Base-by-base conservation (phyloP, 2,329 filamentous ascomycete species). In the Phyllosticta citribraziliensis region DNA sequence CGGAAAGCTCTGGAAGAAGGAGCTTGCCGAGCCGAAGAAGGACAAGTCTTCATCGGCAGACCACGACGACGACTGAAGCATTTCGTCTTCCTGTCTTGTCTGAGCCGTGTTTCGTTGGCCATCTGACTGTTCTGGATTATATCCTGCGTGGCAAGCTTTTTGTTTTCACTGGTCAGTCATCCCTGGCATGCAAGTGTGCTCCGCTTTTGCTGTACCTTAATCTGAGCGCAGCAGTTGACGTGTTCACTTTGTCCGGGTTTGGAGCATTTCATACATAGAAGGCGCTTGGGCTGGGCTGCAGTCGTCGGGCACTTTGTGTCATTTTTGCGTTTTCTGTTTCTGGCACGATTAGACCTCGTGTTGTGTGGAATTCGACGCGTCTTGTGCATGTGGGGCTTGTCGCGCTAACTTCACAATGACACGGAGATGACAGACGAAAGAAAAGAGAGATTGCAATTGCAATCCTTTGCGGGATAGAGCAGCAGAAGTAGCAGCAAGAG, bases 1-100 rank as follows among this genome's bases (percentile, higher is more conserved):
- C 64, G 94, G 89, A 74, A 83, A 80, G 47, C 65, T 85, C 65
- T 94, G 90, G 85, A 87, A 87, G 66, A 79, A 84, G 67, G 78
- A 84, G 66, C 72, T 88, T 58, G 72, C 76, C 64, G 78, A 82
- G 76, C 81, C 84, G 66, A 78, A 81, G 30, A 77, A 80, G 68
- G 81, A 82, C 24, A 70, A 73, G 52, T 68, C 72, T 59, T 65
- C 65, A 51, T 27, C 20, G 12, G 20, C 17, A 12, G 17, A 52
- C 51, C 19, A 53, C 52, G 52, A 22, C 9, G 52, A 53, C 19
- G 52, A 53, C 6, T 47, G n/a, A n/a, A n/a, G 12, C 17, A 47
- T 17, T n/a, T 11, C 40, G n/a, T n/a, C 40, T 47, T 47, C 17
- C 40, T 8, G 52, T 24, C 20, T 25, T 4, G 5, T 22, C 19